These are phyloP conservation scores for Mycena belliarum DNA, from an alignment of 768 basidiomycete species.

Conservation along the genomic window DNA sequence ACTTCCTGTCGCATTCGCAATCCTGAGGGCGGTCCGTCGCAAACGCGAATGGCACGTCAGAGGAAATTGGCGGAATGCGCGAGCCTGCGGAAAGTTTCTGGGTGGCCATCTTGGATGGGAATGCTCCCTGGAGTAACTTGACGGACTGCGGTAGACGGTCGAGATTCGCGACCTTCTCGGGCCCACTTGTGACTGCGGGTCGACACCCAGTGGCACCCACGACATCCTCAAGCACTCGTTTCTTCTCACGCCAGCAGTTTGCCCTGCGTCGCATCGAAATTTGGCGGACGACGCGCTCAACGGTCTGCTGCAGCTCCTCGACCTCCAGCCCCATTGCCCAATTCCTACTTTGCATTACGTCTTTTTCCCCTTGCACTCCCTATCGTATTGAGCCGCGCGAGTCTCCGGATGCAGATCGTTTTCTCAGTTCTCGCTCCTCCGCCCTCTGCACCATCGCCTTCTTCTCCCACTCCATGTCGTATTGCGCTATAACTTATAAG, in stretches of 20 bases:
- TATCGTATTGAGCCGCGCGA: not conserved
- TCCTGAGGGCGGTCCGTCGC: not conserved
- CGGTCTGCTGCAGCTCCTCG: not conserved
- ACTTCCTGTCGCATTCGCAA: not conserved
- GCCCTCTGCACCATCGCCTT: too few relatives aligned
- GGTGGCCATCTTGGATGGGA: not conserved
- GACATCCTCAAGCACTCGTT: too few relatives aligned
- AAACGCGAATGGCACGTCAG: not conserved
- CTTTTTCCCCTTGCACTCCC: not conserved
- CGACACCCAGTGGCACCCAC: too few relatives aligned
- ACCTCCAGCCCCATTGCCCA: slow-evolving; percentile 1
- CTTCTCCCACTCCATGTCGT: too few relatives aligned
- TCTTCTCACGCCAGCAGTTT: too few relatives aligned
- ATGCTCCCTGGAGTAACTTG: not conserved
- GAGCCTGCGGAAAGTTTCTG: not conserved
- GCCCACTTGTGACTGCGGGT: too few relatives aligned
- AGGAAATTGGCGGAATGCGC: not conserved
- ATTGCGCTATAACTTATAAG: too few relatives aligned
- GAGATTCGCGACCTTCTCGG: not conserved
- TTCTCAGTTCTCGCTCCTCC: too few relatives aligned
- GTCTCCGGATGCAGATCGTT: not conserved
- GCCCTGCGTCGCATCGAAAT: not conserved
- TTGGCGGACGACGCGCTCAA: not conserved
- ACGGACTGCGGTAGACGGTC: not conserved
- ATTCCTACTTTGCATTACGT: not conserved